Base-by-base conservation (phyloP, 2,329 filamentous ascomycete genomes). In the Ilyonectria destructans region DNA sequence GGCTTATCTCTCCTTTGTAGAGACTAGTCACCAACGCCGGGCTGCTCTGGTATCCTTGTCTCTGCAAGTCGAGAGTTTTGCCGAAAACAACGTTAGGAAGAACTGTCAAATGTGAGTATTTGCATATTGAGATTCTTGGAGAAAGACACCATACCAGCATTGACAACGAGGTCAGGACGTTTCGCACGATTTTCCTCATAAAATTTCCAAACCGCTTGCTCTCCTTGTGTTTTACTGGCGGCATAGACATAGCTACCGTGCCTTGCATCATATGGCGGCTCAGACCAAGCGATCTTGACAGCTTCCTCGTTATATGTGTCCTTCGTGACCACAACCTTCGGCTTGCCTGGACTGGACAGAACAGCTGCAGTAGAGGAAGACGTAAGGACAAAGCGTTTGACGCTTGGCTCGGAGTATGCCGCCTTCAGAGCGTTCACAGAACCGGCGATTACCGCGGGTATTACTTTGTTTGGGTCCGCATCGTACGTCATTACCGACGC, bases 321-420 rank as follows among this genome's bases (percentile, higher is more conserved):
- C 12, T 43, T 43, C n/a, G 65, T 69, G 10, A 66, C 48, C 55
- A 55, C 54, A 13, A 26, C 67, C 29, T 59, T 59, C 6, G 62
- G 55, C 4, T 10, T 12, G 1, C 31, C 29, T 3, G 12, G 33
- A 4, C 17, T 6, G 4, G 55, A 54, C 8, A 54, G 26, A 9
- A 59, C 10, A 12, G 64, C 64, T 15, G 64, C 58, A 5, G 52
- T 19, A 5, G 64, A 62, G 1, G 64, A 67, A 10, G 64, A 67
- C n/a, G 64, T 67, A 9, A 52, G 35, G 9, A 85, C 81, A 40
- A 85, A 79, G 4, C 81, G 77, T 62, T 78, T 80, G 3, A 86
- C 75, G 15, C 75, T 74, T 0, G 79, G 71, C 40, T 81, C 75
- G 4, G 60, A 68, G 15, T 71, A 69, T 0, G 82, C 82, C 1